A percentile compares a stretch with the other conserved stretches of the same genome.
Evolutionary conservation across 805 yeast species (phyloP).

Genomic region (Torulaspora franciscae): DNA sequence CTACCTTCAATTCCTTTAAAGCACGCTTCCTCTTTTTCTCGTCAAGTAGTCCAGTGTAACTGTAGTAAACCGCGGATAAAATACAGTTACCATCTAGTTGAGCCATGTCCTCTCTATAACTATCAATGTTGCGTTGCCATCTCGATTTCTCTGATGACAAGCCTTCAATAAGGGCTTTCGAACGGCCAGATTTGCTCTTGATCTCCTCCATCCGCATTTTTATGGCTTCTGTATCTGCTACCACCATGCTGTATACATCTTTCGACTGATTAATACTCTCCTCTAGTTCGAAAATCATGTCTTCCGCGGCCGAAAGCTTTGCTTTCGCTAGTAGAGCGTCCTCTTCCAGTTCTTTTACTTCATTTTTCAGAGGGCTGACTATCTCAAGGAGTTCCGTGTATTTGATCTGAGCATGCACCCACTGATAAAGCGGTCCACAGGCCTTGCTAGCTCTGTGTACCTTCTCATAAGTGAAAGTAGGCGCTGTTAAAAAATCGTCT

Average conservation of each 20-base stretch:
- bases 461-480: slow-evolving; percentile 62
- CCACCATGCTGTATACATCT: slow-evolving; percentile 61
- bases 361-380: slow-evolving; percentile 68
- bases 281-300: slow-evolving; percentile 74
- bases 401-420: slow-evolving; percentile 89
- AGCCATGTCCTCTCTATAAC: slow-evolving; percentile 44
- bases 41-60: slow-evolving; percentile 57
- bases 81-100: slow-evolving; percentile 60
- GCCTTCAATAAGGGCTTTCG: slow-evolving; percentile 56
- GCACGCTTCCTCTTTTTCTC: slow-evolving; percentile 42
- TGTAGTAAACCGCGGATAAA: slow-evolving; percentile 54
- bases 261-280: slow-evolving; percentile 64
- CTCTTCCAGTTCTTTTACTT: slow-evolving; percentile 54
- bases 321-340: slow-evolving; percentile 60
- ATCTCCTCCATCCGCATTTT: slow-evolving; percentile 66
- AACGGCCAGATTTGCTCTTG: slow-evolving; percentile 54
- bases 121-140: slow-evolving; percentile 61
- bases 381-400: slow-evolving; percentile 65
- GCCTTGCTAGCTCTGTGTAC: slow-evolving; percentile 91
- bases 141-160: slow-evolving; percentile 63
- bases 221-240: slow-evolving; percentile 71
- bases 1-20: slow-evolving; percentile 35
- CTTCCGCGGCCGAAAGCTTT: slow-evolving; percentile 67
- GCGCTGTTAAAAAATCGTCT: slow-evolving; percentile 51
- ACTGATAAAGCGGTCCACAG: slow-evolving; percentile 82